Evolutionary conservation across 2,329 filamentous ascomycete genomes (phyloP).

Genomic region (Westerdykella sp.): DNA sequence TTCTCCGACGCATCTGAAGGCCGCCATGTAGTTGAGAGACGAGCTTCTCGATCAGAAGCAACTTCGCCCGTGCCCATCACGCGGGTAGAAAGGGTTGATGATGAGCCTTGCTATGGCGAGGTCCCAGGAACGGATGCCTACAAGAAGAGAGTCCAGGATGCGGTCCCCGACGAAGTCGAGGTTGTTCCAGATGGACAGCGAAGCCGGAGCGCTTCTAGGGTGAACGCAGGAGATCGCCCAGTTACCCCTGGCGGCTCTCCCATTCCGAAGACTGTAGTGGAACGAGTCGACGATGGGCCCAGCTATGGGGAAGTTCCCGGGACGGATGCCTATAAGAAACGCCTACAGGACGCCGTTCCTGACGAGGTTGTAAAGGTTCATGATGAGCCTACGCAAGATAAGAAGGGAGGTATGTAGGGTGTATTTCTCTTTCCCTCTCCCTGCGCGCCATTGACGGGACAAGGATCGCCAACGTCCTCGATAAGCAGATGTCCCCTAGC

Average conservation of each 20-base stretch:
- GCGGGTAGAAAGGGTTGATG: constrained; percentile 58
- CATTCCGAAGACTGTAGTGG: constrained; percentile 55
- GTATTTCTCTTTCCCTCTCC: constrained; percentile 34
- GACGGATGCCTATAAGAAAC: constrained; percentile 51
- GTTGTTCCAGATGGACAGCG: constrained; percentile 43
- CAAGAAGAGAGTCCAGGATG: constrained; percentile 52
- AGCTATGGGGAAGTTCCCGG: constrained; percentile 58
- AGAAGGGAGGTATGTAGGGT: constrained; percentile 52
- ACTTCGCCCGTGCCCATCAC: constrained; percentile 54
- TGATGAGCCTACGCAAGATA: constrained; percentile 35
- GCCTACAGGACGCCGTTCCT: constrained; percentile 54
- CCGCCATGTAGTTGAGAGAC: constrained; percentile 31
- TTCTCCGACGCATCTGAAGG: constrained; percentile 62
- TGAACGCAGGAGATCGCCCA: constrained; percentile 41
- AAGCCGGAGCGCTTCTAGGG: constrained; percentile 36
- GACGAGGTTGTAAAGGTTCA: constrained; percentile 51
- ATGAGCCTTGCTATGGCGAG: constrained; percentile 53
- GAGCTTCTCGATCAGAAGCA: constrained; percentile 34
- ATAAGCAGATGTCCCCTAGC: constrained; percentile 46
- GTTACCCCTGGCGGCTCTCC: constrained; percentile 47
- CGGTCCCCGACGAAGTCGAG: constrained; percentile 59
- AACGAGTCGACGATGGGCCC: constrained; percentile 54
- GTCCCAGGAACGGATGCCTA: constrained; percentile 57
- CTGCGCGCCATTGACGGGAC: constrained; percentile 56
- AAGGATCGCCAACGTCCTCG: constrained; percentile 52